phyloP scores from a whole-genome alignment of 2,329 filamentous ascomycete species.

The Colletotrichum eleusines region DNA sequence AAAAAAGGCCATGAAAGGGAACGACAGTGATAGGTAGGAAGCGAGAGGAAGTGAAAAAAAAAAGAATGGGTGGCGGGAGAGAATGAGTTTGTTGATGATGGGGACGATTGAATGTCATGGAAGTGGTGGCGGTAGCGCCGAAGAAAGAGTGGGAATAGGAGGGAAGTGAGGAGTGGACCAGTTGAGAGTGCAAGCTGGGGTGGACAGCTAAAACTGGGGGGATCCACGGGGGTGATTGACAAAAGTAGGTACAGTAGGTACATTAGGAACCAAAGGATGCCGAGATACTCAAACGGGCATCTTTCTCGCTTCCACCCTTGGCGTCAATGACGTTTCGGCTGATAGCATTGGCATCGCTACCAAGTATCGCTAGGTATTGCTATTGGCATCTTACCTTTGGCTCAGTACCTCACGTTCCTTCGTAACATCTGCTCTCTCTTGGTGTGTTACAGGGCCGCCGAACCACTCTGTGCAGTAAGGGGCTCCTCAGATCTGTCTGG shows the following conservation, averaged over 20 bases:
- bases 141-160: constrained; percentile 21
- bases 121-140: neutral
- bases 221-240: constrained; percentile 7
- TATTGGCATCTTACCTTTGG: neutral
- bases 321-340: constrained; percentile 42
- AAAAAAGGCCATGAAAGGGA: constrained; percentile 1
- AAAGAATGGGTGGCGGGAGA: constrained; percentile 22
- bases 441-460: neutral
- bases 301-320: constrained; percentile 42
- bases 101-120: neutral
- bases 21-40: constrained; percentile 15
- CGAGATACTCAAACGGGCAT: constrained; percentile 40
- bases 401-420: neutral
- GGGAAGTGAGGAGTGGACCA: constrained; percentile 19
- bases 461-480: too few species aligned
- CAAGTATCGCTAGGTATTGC: constrained; percentile 13
- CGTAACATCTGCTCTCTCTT: neutral
- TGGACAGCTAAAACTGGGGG: constrained; percentile 5
- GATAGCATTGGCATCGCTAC: constrained; percentile 28
- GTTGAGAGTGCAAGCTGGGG: neutral
- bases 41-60: neutral
- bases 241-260: constrained; percentile 14
- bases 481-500: constrained; percentile 12
- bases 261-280: constrained; percentile 33
- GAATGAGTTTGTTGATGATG: constrained; percentile 7